Base-by-base conservation (phyloP, 202 grass and related monocot genomes). In the Musa balbisiana region DNA sequence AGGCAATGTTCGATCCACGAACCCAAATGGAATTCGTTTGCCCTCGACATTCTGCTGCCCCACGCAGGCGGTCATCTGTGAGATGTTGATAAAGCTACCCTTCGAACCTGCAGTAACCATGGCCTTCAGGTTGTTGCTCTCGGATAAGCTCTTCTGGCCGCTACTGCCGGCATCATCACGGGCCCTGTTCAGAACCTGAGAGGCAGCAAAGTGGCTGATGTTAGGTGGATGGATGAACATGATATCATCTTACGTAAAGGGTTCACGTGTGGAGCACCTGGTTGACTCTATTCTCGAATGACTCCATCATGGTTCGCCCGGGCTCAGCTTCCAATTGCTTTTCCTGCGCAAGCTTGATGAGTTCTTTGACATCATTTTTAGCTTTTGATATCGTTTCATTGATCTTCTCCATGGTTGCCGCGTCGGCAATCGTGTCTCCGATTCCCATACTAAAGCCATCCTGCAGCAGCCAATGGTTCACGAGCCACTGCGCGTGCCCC, bases 31-130 rank as follows among this genome's bases (percentile, higher is more conserved):
- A 15, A 97, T 97, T 29, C 94, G 90, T 80, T 93, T 97, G 52
- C 94, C 94, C 70, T 93, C 94, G 79, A 97, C 94, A 80, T 97
- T 97, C 79, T 97, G 88, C 63, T 97, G 94, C 60, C 94, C 94
- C 1, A 97, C 94, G 89, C 94, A 97, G 80, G 94, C 94, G 81
- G 94, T 97, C 94, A 97, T 97, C 80, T 97, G 94, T 62, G 94
- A 89, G 66, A 97, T 97, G 71, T 97, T 97, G 72, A 93, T 93
- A 78, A 93, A 97, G 83, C 90, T 91, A 51, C 90, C 93, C 74
- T 97, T 97, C 22, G 93, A 97, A 14, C 93, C 93, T 62, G 93
- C 88, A 67, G 93, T 97, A 49, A 93, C 90, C 93, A 97, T 97
- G 52, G 94, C 90, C 83, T 97, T 97, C 80, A 97, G 81, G 80